These are phyloP conservation scores for Melaleuca quinquenervia DNA, from an alignment of 345 rosid species.

Conservation along the genomic window DNA sequence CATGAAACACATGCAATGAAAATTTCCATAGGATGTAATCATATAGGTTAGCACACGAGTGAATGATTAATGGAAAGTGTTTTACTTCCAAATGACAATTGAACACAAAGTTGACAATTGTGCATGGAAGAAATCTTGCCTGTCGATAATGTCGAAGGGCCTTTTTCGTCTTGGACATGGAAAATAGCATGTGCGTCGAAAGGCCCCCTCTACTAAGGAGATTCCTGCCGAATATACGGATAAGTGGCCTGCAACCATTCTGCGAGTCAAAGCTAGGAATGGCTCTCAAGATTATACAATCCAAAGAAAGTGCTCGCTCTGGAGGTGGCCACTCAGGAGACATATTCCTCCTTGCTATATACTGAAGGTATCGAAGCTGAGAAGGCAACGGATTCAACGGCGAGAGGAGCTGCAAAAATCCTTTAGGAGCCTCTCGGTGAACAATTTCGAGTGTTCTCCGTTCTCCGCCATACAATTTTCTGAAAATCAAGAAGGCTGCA, in stretches of 20 bases:
- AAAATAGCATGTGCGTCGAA: conserved; percentile 84
- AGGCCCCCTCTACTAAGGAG: conserved; percentile 46
- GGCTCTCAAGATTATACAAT: conserved; percentile 78
- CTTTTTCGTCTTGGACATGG: conserved; percentile 70
- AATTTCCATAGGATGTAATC: background rate
- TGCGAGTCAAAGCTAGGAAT: conserved; percentile 84
- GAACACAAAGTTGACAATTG: background rate
- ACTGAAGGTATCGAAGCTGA: conserved; percentile 94
- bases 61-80: background rate
- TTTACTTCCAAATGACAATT: background rate
- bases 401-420: conserved; percentile 78
- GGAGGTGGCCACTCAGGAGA: conserved; percentile 98
- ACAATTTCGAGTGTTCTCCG: conserved; percentile 82
- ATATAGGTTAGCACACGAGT: background rate
- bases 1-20: background rate
- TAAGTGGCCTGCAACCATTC: conserved; percentile 88
- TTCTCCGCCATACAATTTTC: conserved; percentile 69
- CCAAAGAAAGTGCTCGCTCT: conserved; percentile 84
- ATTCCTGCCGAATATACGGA: conserved; percentile 89
- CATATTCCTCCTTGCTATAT: conserved; percentile 79
- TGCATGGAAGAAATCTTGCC: conserved; percentile 25
- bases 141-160: conserved; percentile 70
- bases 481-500: conserved; percentile 76
- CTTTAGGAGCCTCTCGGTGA: conserved; percentile 95
- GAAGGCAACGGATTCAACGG: conserved; percentile 95